Percentiles rank a stretch among this genome's conserved stretches.
phyloP scores from a whole-genome alignment of 352 stramenopile genomes.

The Pythium grandisporangium region DNA sequence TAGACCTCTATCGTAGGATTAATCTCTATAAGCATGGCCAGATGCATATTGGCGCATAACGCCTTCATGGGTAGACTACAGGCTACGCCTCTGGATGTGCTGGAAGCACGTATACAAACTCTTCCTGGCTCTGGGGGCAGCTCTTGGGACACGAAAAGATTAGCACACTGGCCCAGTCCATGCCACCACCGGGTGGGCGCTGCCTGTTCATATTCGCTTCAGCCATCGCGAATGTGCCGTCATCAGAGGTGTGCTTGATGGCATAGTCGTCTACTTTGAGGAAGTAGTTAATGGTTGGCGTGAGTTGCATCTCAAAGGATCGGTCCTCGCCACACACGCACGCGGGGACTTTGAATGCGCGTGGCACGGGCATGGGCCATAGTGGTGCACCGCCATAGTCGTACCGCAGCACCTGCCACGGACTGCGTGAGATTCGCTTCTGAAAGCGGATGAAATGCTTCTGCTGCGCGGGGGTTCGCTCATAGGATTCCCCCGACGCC shows the following conservation, averaged over 20 bases:
- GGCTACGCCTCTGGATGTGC: neutral
- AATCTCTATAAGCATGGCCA: no score
- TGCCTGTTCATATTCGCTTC: no score
- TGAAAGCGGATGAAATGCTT: constrained; percentile 82
- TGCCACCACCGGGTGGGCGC: constrained; percentile 23
- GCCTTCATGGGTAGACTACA: neutral
- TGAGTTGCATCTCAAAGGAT: constrained; percentile 77
- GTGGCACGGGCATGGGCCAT: constrained; percentile 51
- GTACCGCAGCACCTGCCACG: constrained; percentile 74
- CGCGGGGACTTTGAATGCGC: constrained; percentile 31
- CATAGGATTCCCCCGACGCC: constrained; percentile 56
- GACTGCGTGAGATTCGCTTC: constrained; percentile 72
- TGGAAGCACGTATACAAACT: constrained; percentile 63
- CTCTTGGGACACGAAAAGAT: constrained; percentile 71
- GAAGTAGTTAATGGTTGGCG: constrained; percentile 82
- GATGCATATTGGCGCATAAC: neutral
- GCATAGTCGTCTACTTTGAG: constrained; percentile 72
- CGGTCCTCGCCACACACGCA: constrained; percentile 56
- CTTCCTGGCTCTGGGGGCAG: constrained; percentile 46
- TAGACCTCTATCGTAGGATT: no score
- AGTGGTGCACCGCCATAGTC: constrained; percentile 80
- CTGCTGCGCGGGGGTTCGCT: constrained; percentile 64
- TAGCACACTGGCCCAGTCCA: constrained; percentile 77
- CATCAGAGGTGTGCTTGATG: no score
- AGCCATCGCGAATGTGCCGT: no score